phyloP scores from a whole-genome alignment of 179 eudicot species.

The Vitellaria paradoxa region DNA sequence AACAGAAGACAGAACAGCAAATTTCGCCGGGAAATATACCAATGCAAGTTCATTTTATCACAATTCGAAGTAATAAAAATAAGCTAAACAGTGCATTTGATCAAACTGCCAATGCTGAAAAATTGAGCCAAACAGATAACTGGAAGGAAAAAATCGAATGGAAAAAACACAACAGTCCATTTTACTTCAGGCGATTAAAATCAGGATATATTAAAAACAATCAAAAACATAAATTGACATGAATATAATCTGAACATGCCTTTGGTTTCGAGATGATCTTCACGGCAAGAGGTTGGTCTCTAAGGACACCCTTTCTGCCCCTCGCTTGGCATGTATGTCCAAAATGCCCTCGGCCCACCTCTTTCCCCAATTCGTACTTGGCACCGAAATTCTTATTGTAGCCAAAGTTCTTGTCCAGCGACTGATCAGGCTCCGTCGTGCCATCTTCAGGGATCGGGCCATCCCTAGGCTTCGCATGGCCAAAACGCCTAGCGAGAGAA shows the following conservation, averaged over 20 bases:
- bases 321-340: slow-evolving; percentile 87
- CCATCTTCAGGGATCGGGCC: slow-evolving; percentile 46
- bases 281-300: slow-evolving; percentile 60
- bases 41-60: background rate
- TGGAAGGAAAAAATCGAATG: no score
- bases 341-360: slow-evolving; percentile 92
- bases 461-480: slow-evolving; percentile 34
- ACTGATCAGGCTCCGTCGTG: slow-evolving; percentile 25
- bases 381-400: slow-evolving; percentile 62
- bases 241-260: slow-evolving; percentile 31
- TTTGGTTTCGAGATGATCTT: slow-evolving; percentile 85
- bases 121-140: background rate
- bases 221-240: background rate
- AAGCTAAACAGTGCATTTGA: background rate
- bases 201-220: background rate
- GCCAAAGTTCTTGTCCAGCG: slow-evolving; percentile 80
- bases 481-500: slow-evolving; percentile 51
- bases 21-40: background rate
- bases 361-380: slow-evolving; percentile 81
- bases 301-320: slow-evolving; percentile 71
- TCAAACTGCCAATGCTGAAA: background rate
- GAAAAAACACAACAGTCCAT: background rate
- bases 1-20: background rate
- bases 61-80: background rate
- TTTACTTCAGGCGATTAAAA: background rate